Evolutionary conservation across 78 protist genomes (phyloP), one percentile per base, ranked within the genome.

Genomic region (Chrysochromulina parva): DNA sequence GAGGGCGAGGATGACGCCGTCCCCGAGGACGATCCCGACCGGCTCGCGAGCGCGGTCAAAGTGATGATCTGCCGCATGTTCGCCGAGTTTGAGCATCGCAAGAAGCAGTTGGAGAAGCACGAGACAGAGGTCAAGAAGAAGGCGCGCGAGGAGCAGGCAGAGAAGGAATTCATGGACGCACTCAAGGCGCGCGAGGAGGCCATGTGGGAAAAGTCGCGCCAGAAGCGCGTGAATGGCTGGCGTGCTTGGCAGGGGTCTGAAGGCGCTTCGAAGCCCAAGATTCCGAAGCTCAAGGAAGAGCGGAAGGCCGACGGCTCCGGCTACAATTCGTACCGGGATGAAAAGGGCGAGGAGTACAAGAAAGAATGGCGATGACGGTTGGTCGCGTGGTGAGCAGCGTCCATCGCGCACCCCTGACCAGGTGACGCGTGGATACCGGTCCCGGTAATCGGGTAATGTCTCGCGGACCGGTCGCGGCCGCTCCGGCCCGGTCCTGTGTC

Each of bases 141-240:
- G 47, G 60, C 86, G 24, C 50, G 53, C 62, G 62, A 78, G 86
- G 86, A 52, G 86, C 50, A 16, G 62, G 82, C 82, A 13, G 62
- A 52, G 59, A 26, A 0, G 17, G 86, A 78, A 62, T 53, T 53
- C 47, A 24, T 24, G 86, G 86, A 78, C 19, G 48, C 47, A 0
- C 38, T 22, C 19, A 1, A 1, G 47, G 2, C 4, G 62, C 2
- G 13, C 48, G 86, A 78, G 59, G 38, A 52, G 50, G 4, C 0
- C 19, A 53, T 53, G 86, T 78, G 86, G 86, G 86, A 78, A 9
- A 52, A 53, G 62, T 53, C 65, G 13, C 86, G 86, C 4, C 86
- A 78, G 86, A 78, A 78, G 86, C 86, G 86, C 65, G 86, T 78
- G 52, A 22, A 11, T 48, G 86, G 86, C n/a, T 78, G 86, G 86